Conservation (phyloP, 495 filamentous ascomycete genomes). For the Coniosporium apollinis region DNA sequence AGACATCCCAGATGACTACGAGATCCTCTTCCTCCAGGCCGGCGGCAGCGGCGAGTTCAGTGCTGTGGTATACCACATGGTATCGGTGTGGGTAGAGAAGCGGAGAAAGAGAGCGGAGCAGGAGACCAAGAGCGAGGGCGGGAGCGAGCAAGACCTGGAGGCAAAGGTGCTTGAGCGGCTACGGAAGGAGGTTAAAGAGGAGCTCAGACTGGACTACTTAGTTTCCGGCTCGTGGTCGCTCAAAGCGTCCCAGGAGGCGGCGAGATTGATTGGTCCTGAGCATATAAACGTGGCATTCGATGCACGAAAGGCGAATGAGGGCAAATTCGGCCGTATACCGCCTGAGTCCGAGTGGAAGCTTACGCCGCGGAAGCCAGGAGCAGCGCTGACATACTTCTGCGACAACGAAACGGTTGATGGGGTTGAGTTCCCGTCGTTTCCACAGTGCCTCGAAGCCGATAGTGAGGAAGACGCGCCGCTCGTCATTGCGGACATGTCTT, state of each 20-base stretch:
- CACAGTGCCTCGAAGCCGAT: conserved; percentile 37
- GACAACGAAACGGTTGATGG: conserved; percentile 93
- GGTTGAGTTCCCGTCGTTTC: conserved; percentile 77
- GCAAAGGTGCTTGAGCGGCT: conserved; percentile 43
- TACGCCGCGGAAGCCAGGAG: conserved; percentile 36
- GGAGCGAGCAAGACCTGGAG: conserved; percentile 16
- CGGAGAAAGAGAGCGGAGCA: conserved; percentile 26
- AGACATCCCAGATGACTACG: conserved; percentile 60
- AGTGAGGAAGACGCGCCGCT: conserved; percentile 35
- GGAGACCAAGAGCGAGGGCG: conserved; percentile 14
- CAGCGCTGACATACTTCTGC: conserved; percentile 80
- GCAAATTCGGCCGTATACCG: conserved; percentile 82
- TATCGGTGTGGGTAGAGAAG: conserved; percentile 62
- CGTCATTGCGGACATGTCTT: conserved; percentile 74
- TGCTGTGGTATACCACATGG: conserved; percentile 65
- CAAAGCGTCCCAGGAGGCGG: conserved; percentile 80
- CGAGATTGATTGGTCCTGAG: conserved; percentile 53
- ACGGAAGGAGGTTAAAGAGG: conserved; percentile 41
- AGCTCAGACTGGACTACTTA: conserved; percentile 71
- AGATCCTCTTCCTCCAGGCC: conserved; percentile 65
- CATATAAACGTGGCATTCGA: conserved; percentile 68
- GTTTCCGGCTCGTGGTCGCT: conserved; percentile 87
- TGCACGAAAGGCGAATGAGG: conserved; percentile 47
- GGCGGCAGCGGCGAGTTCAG: conserved; percentile 75
- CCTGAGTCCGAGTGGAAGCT: conserved; percentile 60